Base-by-base conservation (phyloP, 768 basidiomycete genomes). In the Lactifluus echinatus region DNA sequence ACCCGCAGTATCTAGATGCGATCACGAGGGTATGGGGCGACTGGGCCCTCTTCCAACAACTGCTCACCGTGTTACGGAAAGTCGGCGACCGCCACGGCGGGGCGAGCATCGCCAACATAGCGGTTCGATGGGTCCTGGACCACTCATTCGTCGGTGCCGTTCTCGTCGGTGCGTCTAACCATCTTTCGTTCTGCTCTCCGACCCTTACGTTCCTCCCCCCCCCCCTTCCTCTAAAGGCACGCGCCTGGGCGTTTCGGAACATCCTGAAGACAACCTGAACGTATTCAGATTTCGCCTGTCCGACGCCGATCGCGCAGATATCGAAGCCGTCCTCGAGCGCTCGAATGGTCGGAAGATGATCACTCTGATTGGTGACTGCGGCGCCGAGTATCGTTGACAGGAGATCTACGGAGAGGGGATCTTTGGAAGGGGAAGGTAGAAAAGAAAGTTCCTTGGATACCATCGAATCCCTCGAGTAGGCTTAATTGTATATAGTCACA, bases 121-220 rank as follows among this genome's bases (percentile, higher is more conserved):
- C 89, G 31, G 85, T 82, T 2, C 82, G 89, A 15, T 91, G 89
- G 89, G 85, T 90, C 0, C 74, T 92, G 21, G 87, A 92, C 71
- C 86, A 90, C 51, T 65, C 69, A 7, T 85, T 79, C 61, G 88
- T 91, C 17, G 89, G 86, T 10, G 87, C 88, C 36, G 87, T 89
- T 33, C 79, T 91, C 62, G 79, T 92, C 64, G 89, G 89, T 84
- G 60, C 21, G 73, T 62, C 42, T 40, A 11, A 4, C 12, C 1
- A 10, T 21, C 44, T 26, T 15, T 29, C 7, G 12, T 10, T 51
- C 31, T 21, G 0, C 24, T 40, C 19, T 8, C 21, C 26, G 14
- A 21, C 8, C 42, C 12, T 43, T 3, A 12, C 2, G 17, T 21
- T 7, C 12, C 2, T 5, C 2, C 33, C 8, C 39, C 10, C 23